phyloP scores from a whole-genome alignment of 805 yeast species.

The Starmera amethionina region DNA sequence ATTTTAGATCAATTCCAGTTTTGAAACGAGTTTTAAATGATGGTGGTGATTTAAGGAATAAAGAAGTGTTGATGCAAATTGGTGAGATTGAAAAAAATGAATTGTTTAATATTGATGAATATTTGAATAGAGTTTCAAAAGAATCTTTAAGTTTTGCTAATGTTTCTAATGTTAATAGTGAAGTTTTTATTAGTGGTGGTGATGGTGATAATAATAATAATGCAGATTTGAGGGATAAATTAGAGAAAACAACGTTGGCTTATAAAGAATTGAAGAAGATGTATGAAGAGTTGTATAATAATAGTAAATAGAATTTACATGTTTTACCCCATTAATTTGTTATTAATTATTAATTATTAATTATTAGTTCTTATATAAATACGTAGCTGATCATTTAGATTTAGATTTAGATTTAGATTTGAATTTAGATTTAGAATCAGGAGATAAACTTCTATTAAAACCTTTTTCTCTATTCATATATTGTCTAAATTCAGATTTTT shows the following conservation, averaged over 20 bases:
- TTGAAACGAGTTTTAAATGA: constrained; percentile 52
- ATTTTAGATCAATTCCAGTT: constrained; percentile 38
- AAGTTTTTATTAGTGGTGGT: constrained; percentile 17
- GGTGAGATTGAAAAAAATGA: constrained; percentile 14
- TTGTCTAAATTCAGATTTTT: constrained; percentile 41
- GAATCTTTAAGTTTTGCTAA: constrained; percentile 46
- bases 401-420: too few species aligned
- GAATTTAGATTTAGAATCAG: too few species aligned
- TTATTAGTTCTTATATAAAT: too few species aligned
- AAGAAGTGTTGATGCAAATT: constrained; percentile 30
- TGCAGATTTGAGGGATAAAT: constrained; percentile 31
- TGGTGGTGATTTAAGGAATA: constrained; percentile 29
- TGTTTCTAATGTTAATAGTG: constrained; percentile 29
- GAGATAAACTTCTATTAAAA: constrained; percentile 45
- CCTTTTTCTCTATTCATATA: constrained; percentile 51
- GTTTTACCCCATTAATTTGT: too few species aligned
- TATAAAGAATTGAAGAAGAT: constrained; percentile 47
- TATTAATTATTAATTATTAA: too few species aligned
- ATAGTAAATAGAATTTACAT: too few species aligned
- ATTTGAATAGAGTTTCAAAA: constrained; percentile 36
- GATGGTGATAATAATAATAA: constrained; percentile 20
- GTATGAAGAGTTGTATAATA: constrained; percentile 43
- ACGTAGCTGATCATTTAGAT: too few species aligned
- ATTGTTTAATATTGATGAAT: constrained; percentile 33
- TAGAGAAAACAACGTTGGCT: constrained; percentile 43